Evolutionary conservation across 768 basidiomycete genomes (phyloP), one percentile per base, ranked within the genome.

Genomic region (Suillus decipiens): DNA sequence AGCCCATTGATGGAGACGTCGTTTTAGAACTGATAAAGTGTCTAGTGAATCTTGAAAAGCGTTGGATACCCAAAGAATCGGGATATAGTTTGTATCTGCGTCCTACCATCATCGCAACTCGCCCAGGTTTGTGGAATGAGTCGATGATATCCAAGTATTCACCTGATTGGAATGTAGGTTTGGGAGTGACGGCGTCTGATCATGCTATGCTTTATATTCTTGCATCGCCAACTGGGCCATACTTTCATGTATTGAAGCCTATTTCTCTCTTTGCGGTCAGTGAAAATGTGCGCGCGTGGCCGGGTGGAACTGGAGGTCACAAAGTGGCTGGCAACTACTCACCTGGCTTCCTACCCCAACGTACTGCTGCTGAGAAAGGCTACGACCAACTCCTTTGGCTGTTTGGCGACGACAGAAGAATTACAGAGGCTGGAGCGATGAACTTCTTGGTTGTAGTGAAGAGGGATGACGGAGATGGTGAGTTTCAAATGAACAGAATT

Each of bases 11-110:
- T 61, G 78, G 79, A 1, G 77, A 82, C 45, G 76, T 76, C 39
- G 76, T 86, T 36, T 78, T 82, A 42, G 75, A 76, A 48, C 77
- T 86, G 59, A 80, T 87, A 72, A 89, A 90, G 74, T 83, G 83
- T 54, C 83, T 98, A 63, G 86, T 92, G 56, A 61, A 72, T 47
- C 66, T 90, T 53, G 95, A 98, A 51, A 75, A 80, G 19, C 84
- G 89, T 11, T 97, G 95, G 95, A 93, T 97, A 37, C 95, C 95
- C 3, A 76, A 79, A 1, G 74, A 79, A 14, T 80, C 85, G 2
- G 94, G 90, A 15, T 86, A 92, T 74, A 92, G 89, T 62, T 79
- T 98, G 41, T 98, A 96, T 79, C 84, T 97, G 67, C 88, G 95
- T 51, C 90, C 93, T 28, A 94, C 88, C 7, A 76, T 92, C 70